phyloP scores from a whole-genome alignment of 768 basidiomycete genomes.

The Xerocomellus intermedius region DNA sequence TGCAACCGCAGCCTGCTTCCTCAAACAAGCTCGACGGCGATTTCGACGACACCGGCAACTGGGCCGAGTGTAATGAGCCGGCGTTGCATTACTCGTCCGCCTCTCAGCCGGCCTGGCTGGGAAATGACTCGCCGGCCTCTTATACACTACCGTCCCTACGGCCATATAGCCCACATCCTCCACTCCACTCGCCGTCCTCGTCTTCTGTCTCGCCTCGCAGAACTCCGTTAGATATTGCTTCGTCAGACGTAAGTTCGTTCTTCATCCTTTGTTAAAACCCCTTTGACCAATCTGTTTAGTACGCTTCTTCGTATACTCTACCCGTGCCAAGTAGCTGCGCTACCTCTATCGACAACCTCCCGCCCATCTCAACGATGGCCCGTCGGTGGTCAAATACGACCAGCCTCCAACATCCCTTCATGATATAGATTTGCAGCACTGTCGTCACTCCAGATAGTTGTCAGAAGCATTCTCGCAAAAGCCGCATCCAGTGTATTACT shows the following conservation, averaged over 20 bases:
- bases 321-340: constrained; percentile 28
- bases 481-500: constrained; percentile 16
- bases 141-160: constrained; percentile 31
- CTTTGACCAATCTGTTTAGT: constrained; percentile 18
- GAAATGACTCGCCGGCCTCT: constrained; percentile 27
- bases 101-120: constrained; percentile 29
- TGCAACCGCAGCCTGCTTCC: constrained; percentile 12
- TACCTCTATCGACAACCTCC: constrained; percentile 33
- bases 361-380: constrained; percentile 35
- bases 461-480: constrained; percentile 9
- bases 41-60: constrained; percentile 19
- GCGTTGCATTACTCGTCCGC: constrained; percentile 18
- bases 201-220: constrained; percentile 27
- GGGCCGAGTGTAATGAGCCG: constrained; percentile 25
- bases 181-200: constrained; percentile 28
- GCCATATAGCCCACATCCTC: constrained; percentile 27
- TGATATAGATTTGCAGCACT: constrained; percentile 29
- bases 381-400: constrained; percentile 38
- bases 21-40: constrained; percentile 12
- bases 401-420: constrained; percentile 33
- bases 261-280: not conserved
- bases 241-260: constrained; percentile 27
- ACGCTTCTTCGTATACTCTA: constrained; percentile 24
- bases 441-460: not conserved
- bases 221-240: constrained; percentile 21